Evolutionary conservation across 169 alveolate genomes (phyloP), one percentile per base, ranked within the genome.

Genomic region (Plasmodium cynomolgi): DNA sequence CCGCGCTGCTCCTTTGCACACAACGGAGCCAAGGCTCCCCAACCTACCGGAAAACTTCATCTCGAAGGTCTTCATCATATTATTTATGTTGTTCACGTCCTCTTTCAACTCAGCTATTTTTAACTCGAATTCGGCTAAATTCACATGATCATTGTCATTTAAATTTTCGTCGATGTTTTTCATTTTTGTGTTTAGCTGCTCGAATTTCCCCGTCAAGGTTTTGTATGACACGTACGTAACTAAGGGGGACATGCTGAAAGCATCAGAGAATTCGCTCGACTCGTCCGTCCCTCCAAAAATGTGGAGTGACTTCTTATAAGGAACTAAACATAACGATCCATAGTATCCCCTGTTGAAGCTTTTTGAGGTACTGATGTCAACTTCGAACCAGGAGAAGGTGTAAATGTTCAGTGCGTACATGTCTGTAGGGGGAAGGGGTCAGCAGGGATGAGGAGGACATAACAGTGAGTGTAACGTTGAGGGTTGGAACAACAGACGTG

Each of bases 351-450:
- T 81, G 75, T 81, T 82, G 58, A 91, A 91, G 56, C 31, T 41
- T 58, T 71, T 81, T 8, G 95, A 91, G 17, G 90, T 71, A 17
- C 95, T 91, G 33, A 91, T 91, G 15, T 91, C 95, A 62, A 91
- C 47, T 91, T 91, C 84, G 54, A 81, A 91, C 95, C 95, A 91
- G 26, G 85, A 68, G 34, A 91, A 81, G 13, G 91, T 81, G 84
- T 71, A 91, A 71, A 91, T 91, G 54, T 91, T 82, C 80, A 91
- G 33, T 1, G 95, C 95, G 62, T 91, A 91, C 95, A 91, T 91
- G 34, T 91, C 95, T 91, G 74, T n/a, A 80, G 29, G 58, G 47
- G 23, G 9, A 3, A 3, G 44, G 47, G 47, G 44, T 0, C 44
- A 37, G 44, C 17, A 11, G 31, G 54, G 54, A 80, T 41, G 54